Percentiles rank a stretch among this genome's conserved stretches.
These are phyloP conservation scores for Trichoderma sp. DNA, from an alignment of 2,329 filamentous ascomycete species.

Conservation along the genomic window DNA sequence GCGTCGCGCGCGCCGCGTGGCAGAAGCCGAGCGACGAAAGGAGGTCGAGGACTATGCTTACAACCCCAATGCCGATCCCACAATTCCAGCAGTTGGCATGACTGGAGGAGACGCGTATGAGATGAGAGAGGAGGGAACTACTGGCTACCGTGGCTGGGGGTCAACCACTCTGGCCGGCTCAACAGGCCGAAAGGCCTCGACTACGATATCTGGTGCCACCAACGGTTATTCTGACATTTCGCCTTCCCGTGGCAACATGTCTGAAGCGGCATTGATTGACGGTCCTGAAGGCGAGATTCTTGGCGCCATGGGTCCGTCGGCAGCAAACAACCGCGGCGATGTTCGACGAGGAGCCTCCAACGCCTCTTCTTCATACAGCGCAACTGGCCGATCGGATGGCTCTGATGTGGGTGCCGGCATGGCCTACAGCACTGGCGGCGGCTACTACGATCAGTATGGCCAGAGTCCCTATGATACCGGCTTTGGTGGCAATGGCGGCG, in stretches of 20 bases:
- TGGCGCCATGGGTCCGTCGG: slow-evolving; percentile 73
- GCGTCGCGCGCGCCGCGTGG: slow-evolving; percentile 78
- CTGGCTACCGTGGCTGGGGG: slow-evolving; percentile 94
- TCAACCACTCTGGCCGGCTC: slow-evolving; percentile 66
- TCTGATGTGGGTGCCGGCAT: slow-evolving; percentile 52
- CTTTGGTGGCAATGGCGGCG: slow-evolving; percentile 36
- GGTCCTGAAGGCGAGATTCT: slow-evolving; percentile 77
- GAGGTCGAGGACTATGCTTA: slow-evolving; percentile 97
- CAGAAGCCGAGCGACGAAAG: slow-evolving; percentile 85
- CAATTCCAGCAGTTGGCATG: slow-evolving; percentile 54
- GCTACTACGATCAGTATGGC: slow-evolving; percentile 59
- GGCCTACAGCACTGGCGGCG: slow-evolving; percentile 43
- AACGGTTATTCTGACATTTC: slow-evolving; percentile 71
- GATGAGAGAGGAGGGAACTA: slow-evolving; percentile 72
- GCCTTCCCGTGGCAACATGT: slow-evolving; percentile 63
- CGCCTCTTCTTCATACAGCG: slow-evolving; percentile 93
- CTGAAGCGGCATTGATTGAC: slow-evolving; percentile 59
- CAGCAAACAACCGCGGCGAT: slow-evolving; percentile 63
- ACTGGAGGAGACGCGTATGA: slow-evolving; percentile 60
- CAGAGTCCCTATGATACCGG: slow-evolving; percentile 52
- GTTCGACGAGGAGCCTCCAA: slow-evolving; percentile 90
- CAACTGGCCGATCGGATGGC: slow-evolving; percentile 67
- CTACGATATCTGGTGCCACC: slow-evolving; percentile 76
- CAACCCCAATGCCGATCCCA: slow-evolving; percentile 95
- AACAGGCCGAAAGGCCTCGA: slow-evolving; percentile 79